Percentiles rank a stretch among this genome's conserved stretches.
Evolutionary conservation across 805 yeast species (phyloP).

Genomic region (Candida suzukii): DNA sequence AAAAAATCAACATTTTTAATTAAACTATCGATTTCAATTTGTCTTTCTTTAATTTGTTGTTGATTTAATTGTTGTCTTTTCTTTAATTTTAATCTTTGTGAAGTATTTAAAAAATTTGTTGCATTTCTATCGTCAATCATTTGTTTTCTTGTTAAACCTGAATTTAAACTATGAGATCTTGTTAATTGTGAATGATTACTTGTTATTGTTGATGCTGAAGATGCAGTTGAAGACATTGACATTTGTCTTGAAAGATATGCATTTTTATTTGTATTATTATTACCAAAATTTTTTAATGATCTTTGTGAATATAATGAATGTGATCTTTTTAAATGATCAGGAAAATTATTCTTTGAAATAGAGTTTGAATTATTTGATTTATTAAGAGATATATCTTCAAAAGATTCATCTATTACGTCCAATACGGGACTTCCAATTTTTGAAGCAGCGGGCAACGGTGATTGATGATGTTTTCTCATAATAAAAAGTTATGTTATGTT

Average conservation of each 20-base stretch:
- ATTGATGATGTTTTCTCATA: not conserved
- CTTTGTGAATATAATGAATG: not conserved
- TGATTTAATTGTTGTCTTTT: not conserved
- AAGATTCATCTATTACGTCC: conserved; percentile 27
- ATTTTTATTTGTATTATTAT: too few species aligned
- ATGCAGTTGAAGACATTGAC: not conserved
- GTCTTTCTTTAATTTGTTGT: not conserved
- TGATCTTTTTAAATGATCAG: not conserved
- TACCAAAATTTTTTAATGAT: too few species aligned
- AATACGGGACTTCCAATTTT: conserved; percentile 8
- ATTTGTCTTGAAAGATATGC: not conserved
- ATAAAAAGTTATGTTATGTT: not conserved
- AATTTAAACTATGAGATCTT: not conserved
- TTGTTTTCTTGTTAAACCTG: not conserved
- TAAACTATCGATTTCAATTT: not conserved
- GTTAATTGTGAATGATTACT: not conserved
- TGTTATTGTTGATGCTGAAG: not conserved
- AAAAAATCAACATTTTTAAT: conserved; percentile 17
- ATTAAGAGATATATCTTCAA: conserved; percentile 24
- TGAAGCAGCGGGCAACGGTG: conserved; percentile 1
- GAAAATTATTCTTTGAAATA: not conserved
- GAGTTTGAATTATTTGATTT: not conserved
- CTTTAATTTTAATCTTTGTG: not conserved
- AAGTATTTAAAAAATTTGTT: not conserved
- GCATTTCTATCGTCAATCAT: not conserved